phyloP scores from a whole-genome alignment of 2,329 filamentous ascomycete species.

The Graphilbum ipis-grandicollis region DNA sequence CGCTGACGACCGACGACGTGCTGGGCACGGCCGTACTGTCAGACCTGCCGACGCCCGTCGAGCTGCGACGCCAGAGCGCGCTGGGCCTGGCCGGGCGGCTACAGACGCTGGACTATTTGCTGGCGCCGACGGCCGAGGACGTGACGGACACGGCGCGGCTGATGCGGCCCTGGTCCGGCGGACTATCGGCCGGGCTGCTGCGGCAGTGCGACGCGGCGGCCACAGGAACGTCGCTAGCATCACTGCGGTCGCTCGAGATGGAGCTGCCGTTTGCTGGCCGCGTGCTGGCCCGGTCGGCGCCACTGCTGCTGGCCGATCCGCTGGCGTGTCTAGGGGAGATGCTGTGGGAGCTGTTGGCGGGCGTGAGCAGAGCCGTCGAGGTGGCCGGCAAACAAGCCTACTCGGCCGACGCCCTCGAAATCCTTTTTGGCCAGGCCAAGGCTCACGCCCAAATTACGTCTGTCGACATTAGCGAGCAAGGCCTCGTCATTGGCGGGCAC shows the following conservation, averaged over 20 bases:
- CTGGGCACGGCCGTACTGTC: constrained; percentile 24
- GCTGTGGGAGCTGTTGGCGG: constrained; percentile 27
- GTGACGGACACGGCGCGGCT: too few species aligned
- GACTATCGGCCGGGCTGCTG: constrained; percentile 34
- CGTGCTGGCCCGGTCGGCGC: constrained; percentile 31
- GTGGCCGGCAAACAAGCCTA: background rate
- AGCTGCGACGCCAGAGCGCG: constrained; percentile 24
- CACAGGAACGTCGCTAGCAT: constrained; percentile 36
- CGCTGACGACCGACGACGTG: constrained; percentile 1
- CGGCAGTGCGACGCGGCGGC: constrained; percentile 32
- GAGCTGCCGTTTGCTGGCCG: constrained; percentile 46
- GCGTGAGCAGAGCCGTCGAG: constrained; percentile 21
- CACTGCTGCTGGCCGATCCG: constrained; percentile 29
- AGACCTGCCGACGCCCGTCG: constrained; percentile 22
- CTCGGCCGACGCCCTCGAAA: constrained; percentile 8
- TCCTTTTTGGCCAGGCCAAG: constrained; percentile 9
- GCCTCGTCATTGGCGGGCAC: too few species aligned
- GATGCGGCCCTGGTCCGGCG: constrained; percentile 29
- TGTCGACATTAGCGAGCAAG: background rate
- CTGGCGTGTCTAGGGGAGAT: constrained; percentile 28
- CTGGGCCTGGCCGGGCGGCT: constrained; percentile 20
- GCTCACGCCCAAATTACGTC: background rate
- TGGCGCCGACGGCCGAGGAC: too few species aligned
- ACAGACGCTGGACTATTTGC: constrained; percentile 29
- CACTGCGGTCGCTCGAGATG: constrained; percentile 43